Evolutionary conservation across 352 stramenopile species (phyloP), one percentile per base, ranked within the genome.

Genomic region (Blastocystis sp.): DNA sequence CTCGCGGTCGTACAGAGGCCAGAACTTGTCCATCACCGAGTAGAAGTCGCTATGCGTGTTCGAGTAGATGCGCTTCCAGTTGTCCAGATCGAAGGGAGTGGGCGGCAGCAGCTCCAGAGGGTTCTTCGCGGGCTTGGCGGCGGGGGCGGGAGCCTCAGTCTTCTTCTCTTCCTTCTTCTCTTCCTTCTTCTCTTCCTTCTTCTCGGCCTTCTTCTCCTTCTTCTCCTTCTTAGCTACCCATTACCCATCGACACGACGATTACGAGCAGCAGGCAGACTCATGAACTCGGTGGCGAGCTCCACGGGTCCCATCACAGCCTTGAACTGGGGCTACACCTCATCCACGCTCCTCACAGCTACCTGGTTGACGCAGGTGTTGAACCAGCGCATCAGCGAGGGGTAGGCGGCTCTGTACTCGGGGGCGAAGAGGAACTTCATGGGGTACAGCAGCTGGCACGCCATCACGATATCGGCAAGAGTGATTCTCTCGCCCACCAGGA

Each of bases 381-480:
- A 97, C 93, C 93, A 97, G 64, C 92, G 90, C 46, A 91, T 90
- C 64, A 97, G 91, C 75, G 91, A 92, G 27, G 90, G 89, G 89
- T 92, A 97, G 49, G 89, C 88, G 86, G 93, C 93, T 84, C 94
- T 90, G 88, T 92, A 96, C 49, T 91, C 89, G 87, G 92, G 90
- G 87, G 95, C 92, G 59, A 94, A 90, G 40, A 97, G 90, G 49
- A 97, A 89, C 89, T 96, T 97, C 87, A 97, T 94, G n/a, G 93
- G 92, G 89, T 97, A 96, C 38, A 97, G 87, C 14, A 97, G 90
- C 34, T 92, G 89, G 42, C 89, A 93, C 18, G 91, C 89, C 11
- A 97, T 77, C 27, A 88, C 87, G 86, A 97, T 97, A 88, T 97
- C 94, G 24, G 94, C 94, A 9, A 97, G 88, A 21, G 94, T 97